A percentile compares a stretch with the other conserved stretches of the same genome.
Conservation (phyloP, 2,329 filamentous ascomycete genomes). For the Aspergillus tamarii region DNA sequence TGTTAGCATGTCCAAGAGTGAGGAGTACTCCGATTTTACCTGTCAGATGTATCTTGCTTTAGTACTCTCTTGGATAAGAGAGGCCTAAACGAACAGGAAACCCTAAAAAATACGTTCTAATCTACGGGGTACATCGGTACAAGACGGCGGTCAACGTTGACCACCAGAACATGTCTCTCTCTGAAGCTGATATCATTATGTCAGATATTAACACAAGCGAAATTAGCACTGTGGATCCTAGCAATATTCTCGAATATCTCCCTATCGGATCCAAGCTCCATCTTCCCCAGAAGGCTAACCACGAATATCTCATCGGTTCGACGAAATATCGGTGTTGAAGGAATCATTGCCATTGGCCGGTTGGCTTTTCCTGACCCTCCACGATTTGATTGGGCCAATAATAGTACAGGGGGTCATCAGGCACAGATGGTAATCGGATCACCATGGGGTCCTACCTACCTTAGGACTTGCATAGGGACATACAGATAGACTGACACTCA, state of each 20-base stretch:
- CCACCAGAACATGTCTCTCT: not conserved
- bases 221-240: slow-evolving; percentile 12
- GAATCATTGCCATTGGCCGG: slow-evolving; percentile 15
- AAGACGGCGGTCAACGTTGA: not conserved
- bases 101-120: not conserved
- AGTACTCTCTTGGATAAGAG: not conserved
- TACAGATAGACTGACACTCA: not conserved
- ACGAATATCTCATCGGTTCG: slow-evolving; percentile 9
- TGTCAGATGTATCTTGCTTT: not conserved
- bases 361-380: not conserved
- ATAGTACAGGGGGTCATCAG: slow-evolving; percentile 15
- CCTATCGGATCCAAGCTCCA: slow-evolving; percentile 16
- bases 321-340: slow-evolving; percentile 15
- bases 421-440: slow-evolving; percentile 18
- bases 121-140: not conserved
- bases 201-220: not conserved
- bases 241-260: slow-evolving; percentile 11
- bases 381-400: slow-evolving; percentile 5
- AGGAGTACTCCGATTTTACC: not conserved
- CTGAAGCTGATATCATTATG: not conserved
- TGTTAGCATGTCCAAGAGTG: not conserved
- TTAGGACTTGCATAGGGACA: not conserved
- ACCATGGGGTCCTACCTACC: slow-evolving; percentile 1
- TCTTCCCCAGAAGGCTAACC: slow-evolving; percentile 19
- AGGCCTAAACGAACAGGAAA: not conserved